A percentile compares a stretch with the other conserved stretches of the same genome.
phyloP scores from a whole-genome alignment of 169 alveolate genomes.

The Plasmodium vivax region DNA sequence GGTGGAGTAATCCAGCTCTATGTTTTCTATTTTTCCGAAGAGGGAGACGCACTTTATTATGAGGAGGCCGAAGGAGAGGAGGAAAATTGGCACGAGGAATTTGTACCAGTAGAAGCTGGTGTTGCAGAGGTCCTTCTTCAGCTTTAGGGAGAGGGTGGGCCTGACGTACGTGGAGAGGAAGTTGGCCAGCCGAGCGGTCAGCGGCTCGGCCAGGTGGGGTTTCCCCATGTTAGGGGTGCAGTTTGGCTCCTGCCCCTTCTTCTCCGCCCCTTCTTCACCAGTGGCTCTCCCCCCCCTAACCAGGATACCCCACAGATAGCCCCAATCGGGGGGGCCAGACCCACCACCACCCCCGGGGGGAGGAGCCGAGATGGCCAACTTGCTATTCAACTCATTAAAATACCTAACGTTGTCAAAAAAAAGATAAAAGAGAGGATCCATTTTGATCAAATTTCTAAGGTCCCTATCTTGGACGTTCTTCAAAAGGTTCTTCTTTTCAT shows the following conservation, averaged over 20 bases:
- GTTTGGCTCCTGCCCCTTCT: not conserved
- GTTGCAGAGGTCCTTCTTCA: slow-evolving; percentile 30
- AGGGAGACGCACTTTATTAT: slow-evolving; percentile 58
- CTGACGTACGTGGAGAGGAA: slow-evolving; percentile 10
- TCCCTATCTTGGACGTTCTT: slow-evolving; percentile 38
- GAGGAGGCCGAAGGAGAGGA: slow-evolving; percentile 37
- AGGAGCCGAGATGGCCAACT: not conserved
- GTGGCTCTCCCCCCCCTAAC: not conserved
- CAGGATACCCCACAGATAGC: slow-evolving; percentile 2
- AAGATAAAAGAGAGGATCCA: slow-evolving; percentile 68
- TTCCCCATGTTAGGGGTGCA: not conserved
- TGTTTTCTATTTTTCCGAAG: slow-evolving; percentile 34
- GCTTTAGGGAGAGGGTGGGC: slow-evolving; percentile 23
- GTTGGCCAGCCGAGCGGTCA: not conserved
- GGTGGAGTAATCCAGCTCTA: slow-evolving; percentile 26
- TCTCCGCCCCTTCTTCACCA: not conserved
- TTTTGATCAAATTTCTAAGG: slow-evolving; percentile 7
- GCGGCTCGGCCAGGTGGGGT: not conserved
- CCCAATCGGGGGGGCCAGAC: not conserved
- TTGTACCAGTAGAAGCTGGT: slow-evolving; percentile 63
- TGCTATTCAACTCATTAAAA: slow-evolving; percentile 23
- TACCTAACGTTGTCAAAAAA: slow-evolving; percentile 12
- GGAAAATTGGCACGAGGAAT: slow-evolving; percentile 40
- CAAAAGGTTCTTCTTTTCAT: slow-evolving; percentile 37
- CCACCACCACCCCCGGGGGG: not conserved